Evolutionary conservation across 1,284 basidiomycete genomes (phyloP).

Genomic region (Uromyces viciae-fabae): DNA sequence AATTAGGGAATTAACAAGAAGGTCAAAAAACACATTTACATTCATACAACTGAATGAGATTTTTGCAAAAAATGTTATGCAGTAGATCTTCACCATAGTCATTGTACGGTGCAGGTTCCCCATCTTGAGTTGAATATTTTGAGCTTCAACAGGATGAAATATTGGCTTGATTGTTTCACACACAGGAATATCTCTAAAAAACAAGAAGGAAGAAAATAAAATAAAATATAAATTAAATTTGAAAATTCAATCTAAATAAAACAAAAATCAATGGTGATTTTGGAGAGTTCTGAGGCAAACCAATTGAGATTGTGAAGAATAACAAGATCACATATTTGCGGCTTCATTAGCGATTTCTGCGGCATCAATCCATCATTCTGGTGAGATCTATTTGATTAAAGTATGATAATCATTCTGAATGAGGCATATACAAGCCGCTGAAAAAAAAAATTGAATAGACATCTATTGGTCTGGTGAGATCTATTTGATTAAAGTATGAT

Average conservation of each 20-base stretch:
- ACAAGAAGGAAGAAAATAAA: not conserved
- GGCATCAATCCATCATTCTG: constrained; percentile 44
- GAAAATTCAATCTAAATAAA: not conserved
- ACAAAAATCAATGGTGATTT: not conserved
- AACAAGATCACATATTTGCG: not conserved
- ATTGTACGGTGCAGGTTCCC: not conserved
- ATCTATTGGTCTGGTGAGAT: constrained; percentile 44
- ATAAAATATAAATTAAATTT: not conserved
- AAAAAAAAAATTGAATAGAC: constrained; percentile 16
- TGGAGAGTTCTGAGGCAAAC: not conserved
- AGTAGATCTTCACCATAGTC: not conserved
- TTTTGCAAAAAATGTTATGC: not conserved
- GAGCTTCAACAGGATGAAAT: not conserved
- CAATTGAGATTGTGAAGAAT: not conserved
- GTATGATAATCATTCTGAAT: not conserved
- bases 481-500: not conserved
- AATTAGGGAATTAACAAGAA: no score
- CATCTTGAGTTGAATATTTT: not conserved
- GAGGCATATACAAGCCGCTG: not conserved
- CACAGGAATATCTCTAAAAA: not conserved
- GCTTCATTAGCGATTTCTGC: constrained; percentile 20
- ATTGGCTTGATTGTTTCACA: not conserved
- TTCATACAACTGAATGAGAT: no score
- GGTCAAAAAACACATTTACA: no score
- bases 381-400: constrained; percentile 27